A percentile compares a stretch with the other conserved stretches of the same genome.
phyloP scores from a whole-genome alignment of 495 filamentous ascomycete genomes.

The Astrothelium macrocarpum region DNA sequence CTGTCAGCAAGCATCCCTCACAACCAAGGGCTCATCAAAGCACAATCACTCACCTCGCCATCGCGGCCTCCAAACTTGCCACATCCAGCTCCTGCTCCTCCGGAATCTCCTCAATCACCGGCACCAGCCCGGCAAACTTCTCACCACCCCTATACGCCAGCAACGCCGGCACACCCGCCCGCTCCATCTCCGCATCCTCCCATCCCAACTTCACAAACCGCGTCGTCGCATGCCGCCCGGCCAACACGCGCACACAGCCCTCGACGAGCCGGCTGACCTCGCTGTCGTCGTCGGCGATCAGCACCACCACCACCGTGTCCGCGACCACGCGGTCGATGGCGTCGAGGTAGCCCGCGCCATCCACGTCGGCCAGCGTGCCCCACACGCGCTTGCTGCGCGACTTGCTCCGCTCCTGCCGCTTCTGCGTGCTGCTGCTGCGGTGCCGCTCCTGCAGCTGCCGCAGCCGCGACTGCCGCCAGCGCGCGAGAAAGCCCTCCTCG shows the following conservation, averaged over 20 bases:
- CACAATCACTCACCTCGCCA: conserved; percentile 42
- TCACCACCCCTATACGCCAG: conserved; percentile 84
- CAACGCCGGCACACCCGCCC: conserved; percentile 77
- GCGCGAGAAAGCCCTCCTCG: conserved; percentile 62
- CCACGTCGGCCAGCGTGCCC: conserved; percentile 71
- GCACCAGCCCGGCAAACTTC: conserved; percentile 80
- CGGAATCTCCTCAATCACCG: conserved; percentile 77
- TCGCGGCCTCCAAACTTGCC: conserved; percentile 49
- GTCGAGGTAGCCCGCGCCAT: conserved; percentile 85
- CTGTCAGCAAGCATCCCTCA: not conserved
- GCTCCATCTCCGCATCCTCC: conserved; percentile 89
- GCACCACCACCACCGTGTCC: conserved; percentile 86
- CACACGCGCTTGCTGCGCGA: conserved; percentile 60
- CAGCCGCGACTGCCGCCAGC: conserved; percentile 73
- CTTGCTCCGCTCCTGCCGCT: conserved; percentile 39
- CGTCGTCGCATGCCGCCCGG: conserved; percentile 54
- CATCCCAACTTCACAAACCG: conserved; percentile 89
- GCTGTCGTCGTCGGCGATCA: conserved; percentile 81
- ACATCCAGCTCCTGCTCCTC: conserved; percentile 50
- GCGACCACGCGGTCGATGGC: conserved; percentile 80
- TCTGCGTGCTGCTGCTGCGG: conserved; percentile 38
- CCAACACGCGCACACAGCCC: conserved; percentile 61
- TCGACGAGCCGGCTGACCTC: conserved; percentile 66
- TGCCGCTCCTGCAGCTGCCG: conserved; percentile 53
- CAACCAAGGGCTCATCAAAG: not conserved